phyloP scores from a whole-genome alignment of 345 rosid species.

The Rhizophora mangle region DNA sequence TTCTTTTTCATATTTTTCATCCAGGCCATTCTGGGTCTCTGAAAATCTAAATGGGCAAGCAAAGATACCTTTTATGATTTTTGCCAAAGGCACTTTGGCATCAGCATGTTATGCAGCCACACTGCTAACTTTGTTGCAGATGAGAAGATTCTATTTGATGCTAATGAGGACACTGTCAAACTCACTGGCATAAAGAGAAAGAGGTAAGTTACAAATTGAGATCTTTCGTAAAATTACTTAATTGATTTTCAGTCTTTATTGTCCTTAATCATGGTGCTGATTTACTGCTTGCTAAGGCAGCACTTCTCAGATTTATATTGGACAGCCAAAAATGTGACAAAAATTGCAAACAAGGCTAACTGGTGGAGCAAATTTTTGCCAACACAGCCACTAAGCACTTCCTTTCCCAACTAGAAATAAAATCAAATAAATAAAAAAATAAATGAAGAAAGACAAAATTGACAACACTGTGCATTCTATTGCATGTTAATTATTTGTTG shows the following conservation, averaged over 20 bases:
- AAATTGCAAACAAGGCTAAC: too few species aligned
- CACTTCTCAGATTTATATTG: too few species aligned
- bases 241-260: background rate
- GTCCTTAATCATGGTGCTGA: background rate
- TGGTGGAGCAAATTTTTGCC: too few species aligned
- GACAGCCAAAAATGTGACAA: too few species aligned
- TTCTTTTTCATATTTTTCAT: conserved; percentile 2
- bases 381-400: too few species aligned
- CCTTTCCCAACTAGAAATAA: too few species aligned
- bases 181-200: conserved; percentile 60
- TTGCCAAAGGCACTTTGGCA: conserved; percentile 8
- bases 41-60: background rate
- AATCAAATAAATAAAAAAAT: too few species aligned
- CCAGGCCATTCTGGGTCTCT: conserved; percentile 4
- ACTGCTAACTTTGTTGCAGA: conserved; percentile 37
- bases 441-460: too few species aligned
- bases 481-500: background rate
- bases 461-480: too few species aligned
- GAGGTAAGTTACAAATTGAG: conserved; percentile 42
- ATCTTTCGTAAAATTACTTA: background rate
- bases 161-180: conserved; percentile 37
- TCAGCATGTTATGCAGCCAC: conserved; percentile 10
- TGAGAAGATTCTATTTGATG: conserved; percentile 32
- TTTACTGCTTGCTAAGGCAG: background rate
- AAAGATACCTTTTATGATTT: background rate